A percentile compares a stretch with the other conserved stretches of the same genome.
These are phyloP conservation scores for Boletus sp. DNA, from an alignment of 768 basidiomycete species.

Conservation along the genomic window DNA sequence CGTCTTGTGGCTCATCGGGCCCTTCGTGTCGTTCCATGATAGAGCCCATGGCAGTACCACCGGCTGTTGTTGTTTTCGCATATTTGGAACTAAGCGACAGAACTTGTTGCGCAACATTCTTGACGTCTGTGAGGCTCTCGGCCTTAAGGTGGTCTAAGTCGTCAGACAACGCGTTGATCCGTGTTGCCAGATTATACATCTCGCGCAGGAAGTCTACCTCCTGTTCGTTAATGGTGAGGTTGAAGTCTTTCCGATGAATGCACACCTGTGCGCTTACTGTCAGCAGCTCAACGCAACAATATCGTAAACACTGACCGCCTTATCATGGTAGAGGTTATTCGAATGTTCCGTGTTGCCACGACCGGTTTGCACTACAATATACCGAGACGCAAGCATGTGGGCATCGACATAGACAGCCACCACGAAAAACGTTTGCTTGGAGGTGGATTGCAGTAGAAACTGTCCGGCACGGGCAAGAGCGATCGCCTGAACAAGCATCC, in stretches of 20 bases:
- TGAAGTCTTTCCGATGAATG: not conserved
- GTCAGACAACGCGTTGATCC: not conserved
- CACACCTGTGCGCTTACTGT: not conserved
- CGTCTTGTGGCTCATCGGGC: not conserved
- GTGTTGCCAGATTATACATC: conserved; percentile 6
- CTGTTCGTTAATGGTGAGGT: not conserved
- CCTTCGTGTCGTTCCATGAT: not conserved
- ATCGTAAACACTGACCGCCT: not conserved
- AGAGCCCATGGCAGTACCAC: not conserved
- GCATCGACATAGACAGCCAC: conserved; percentile 9
- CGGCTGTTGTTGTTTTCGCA: not conserved
- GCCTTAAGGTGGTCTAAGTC: conserved; percentile 1
- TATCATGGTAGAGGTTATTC: no score
- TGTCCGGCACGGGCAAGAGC: not conserved
- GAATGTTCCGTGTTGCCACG: not conserved
- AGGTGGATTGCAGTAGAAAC: not conserved
- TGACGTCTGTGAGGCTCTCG: not conserved
- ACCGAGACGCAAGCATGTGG: conserved; percentile 1
- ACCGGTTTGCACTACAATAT: conserved; percentile 1
- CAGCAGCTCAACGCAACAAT: not conserved
- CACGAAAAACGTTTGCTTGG: conserved; percentile 6
- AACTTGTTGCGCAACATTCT: not conserved
- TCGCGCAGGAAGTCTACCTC: conserved; percentile 2
- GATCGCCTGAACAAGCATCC: conserved; percentile 17
- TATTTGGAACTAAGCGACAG: not conserved